These are phyloP conservation scores for Boletellus ananas DNA, from an alignment of 768 basidiomycete genomes.

Conservation along the genomic window DNA sequence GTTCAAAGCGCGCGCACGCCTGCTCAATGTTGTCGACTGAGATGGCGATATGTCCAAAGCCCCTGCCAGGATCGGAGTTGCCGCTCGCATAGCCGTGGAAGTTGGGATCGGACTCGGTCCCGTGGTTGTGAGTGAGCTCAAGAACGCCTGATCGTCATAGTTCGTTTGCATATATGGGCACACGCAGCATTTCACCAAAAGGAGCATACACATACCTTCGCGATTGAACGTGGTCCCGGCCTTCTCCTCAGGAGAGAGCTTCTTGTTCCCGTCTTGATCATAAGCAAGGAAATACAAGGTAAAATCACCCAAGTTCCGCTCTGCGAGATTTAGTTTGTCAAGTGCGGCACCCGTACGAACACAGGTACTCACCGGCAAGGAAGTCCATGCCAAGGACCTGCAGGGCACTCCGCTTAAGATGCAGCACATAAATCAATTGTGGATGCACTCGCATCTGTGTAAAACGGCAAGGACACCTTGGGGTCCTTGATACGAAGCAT, in stretches of 20 bases:
- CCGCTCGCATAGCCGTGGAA: slow-evolving; percentile 86
- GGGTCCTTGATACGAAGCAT: slow-evolving; percentile 91
- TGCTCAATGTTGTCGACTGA: slow-evolving; percentile 77
- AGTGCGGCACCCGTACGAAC: background rate
- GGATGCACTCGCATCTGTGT: slow-evolving; percentile 52
- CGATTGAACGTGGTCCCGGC: slow-evolving; percentile 47
- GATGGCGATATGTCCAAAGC: slow-evolving; percentile 88
- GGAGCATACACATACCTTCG: slow-evolving; percentile 49
- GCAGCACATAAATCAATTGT: background rate
- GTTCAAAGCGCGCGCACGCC: slow-evolving; percentile 81
- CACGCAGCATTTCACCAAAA: background rate
- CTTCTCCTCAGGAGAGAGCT: slow-evolving; percentile 51
- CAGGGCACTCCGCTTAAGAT: background rate
- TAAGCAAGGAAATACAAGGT: slow-evolving; percentile 87
- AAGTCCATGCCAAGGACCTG: slow-evolving; percentile 77
- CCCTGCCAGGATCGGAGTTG: slow-evolving; percentile 75
- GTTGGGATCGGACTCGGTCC: slow-evolving; percentile 73
- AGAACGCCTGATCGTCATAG: slow-evolving; percentile 53
- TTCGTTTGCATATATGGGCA: background rate
- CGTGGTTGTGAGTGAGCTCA: slow-evolving; percentile 87
- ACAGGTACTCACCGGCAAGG: slow-evolving; percentile 42
- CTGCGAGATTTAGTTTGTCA: slow-evolving; percentile 31
- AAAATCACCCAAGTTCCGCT: slow-evolving; percentile 54
- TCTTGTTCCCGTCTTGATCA: slow-evolving; percentile 51
- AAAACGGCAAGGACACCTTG: slow-evolving; percentile 75